Evolutionary conservation across 2,329 filamentous ascomycete genomes (phyloP).

Genomic region (Cladosporium phlei): DNA sequence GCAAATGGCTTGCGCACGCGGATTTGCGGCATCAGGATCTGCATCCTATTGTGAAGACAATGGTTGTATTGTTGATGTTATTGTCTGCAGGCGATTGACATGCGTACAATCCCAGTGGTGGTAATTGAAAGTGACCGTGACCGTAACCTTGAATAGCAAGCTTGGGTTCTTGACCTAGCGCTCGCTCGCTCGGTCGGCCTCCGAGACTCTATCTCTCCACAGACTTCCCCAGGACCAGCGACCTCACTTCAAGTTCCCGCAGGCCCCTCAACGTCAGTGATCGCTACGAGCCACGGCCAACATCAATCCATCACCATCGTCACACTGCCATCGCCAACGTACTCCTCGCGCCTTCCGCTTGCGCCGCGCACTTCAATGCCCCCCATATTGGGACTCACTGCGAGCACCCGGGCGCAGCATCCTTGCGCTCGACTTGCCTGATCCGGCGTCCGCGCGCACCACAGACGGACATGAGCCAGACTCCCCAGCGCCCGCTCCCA

Average conservation of each 20-base stretch:
- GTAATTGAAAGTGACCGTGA: too few relatives aligned
- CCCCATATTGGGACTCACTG: slow-evolving; percentile 14
- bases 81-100: not conserved
- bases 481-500: slow-evolving; percentile 38
- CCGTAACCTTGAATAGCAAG: not conserved
- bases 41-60: not conserved
- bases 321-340: slow-evolving; percentile 14
- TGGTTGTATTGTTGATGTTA: not conserved
- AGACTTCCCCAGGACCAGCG: not conserved
- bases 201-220: not conserved
- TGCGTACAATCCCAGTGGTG: too few relatives aligned
- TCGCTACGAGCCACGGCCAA: not conserved
- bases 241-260: not conserved
- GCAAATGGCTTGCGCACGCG: slow-evolving; percentile 85
- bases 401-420: slow-evolving; percentile 13
- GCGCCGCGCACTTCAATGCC: slow-evolving; percentile 22
- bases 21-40: slow-evolving; percentile 48
- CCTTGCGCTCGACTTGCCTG: slow-evolving; percentile 13
- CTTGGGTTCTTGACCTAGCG: not conserved
- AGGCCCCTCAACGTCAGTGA: slow-evolving; percentile 2
- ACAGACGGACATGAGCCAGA: slow-evolving; percentile 27
- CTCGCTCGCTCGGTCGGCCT: not conserved
- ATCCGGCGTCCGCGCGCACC: slow-evolving; percentile 9
- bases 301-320: slow-evolving; percentile 12
- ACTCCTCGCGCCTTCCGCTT: slow-evolving; percentile 18